Percentiles rank a stretch among this genome's conserved stretches.
phyloP scores from a whole-genome alignment of 2,329 filamentous ascomycete genomes.

The Xylaria sp. region DNA sequence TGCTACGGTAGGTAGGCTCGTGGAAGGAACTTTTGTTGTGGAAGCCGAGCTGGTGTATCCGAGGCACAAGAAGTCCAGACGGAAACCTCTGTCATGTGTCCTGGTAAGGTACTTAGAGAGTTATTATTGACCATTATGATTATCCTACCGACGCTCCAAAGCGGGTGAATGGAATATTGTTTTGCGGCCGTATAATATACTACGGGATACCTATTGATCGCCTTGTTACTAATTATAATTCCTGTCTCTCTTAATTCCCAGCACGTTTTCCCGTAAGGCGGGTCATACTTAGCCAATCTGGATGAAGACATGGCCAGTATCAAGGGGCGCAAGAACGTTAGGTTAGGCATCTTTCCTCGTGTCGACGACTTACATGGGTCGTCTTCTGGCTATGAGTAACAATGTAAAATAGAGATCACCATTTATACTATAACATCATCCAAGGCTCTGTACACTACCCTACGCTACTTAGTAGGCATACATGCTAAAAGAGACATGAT shows the following conservation, averaged over 20 bases:
- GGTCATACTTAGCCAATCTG: not conserved
- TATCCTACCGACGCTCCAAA: not conserved
- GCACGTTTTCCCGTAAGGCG: not conserved
- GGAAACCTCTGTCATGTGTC: not conserved
- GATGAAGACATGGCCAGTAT: conserved; percentile 4
- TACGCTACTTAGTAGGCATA: not conserved
- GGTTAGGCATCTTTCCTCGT: conserved; percentile 13
- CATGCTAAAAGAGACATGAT: conserved; percentile 3
- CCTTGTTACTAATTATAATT: conserved; percentile 27
- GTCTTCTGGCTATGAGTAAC: not conserved
- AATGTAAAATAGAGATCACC: conserved; percentile 28
- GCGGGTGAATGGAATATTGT: not conserved
- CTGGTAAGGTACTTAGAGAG: not conserved
- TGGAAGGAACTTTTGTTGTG: not conserved
- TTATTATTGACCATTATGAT: not conserved
- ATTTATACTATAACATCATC: conserved; percentile 1
- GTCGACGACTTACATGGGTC: not conserved
- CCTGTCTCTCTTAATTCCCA: not conserved
- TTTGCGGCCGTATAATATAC: not conserved
- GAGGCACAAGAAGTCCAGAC: not conserved
- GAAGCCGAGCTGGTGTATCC: not conserved
- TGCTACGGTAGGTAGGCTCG: not conserved
- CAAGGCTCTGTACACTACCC: not conserved
- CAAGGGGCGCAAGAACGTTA: not conserved
- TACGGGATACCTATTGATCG: conserved; percentile 1